Evolutionary conservation across 2,329 filamentous ascomycete genomes (phyloP), one percentile per base, ranked within the genome.

Genomic region (Leptographium lundbergii): DNA sequence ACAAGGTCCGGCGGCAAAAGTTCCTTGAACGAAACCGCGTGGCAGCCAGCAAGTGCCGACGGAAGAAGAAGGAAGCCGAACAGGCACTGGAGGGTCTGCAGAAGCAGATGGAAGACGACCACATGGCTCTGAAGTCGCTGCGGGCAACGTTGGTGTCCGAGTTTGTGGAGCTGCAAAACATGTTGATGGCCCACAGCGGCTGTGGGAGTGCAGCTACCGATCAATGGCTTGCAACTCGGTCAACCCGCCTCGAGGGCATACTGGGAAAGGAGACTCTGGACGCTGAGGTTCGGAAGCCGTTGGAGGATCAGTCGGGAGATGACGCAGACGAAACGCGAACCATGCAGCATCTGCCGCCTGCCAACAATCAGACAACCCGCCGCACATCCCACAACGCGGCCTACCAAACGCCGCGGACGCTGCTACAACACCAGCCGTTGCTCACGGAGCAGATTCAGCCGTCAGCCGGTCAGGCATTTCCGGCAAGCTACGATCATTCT

Each of bases 41-140:
- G 2, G 87, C 87, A 0, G 87, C 87, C 1, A 86, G 83, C 68
- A 89, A 89, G 67, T 90, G 86, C 66, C 81, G 87, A 4, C 80
- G 86, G 66, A 88, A 88, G 70, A 81, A 81, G 66, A 82, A 81
- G 69, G 71, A 75, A 19, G 55, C 55, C 1, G 55, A 57, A 64
- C 80, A 76, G 73, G 74, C 78, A 25, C 70, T 70, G 14, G 73
- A 76, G n/a, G 66, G 81, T 25, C 77, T 81, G 61, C 73, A 36
- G 57, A 72, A 71, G 6, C 76, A 75, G 59, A 63, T 68, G 11
- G 70, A 67, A 0, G 64, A 81, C 52, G 79, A 81, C 65, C 66
- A 63, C 6, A 29, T 29, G 39, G 39, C 27, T 17, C 54, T 56
- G 1, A 56, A 56, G 24, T 6, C 36, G 11, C 4, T 27, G 39